phyloP scores from a whole-genome alignment of 306 rosid genomes.

The Styphnolobium japonicum region DNA sequence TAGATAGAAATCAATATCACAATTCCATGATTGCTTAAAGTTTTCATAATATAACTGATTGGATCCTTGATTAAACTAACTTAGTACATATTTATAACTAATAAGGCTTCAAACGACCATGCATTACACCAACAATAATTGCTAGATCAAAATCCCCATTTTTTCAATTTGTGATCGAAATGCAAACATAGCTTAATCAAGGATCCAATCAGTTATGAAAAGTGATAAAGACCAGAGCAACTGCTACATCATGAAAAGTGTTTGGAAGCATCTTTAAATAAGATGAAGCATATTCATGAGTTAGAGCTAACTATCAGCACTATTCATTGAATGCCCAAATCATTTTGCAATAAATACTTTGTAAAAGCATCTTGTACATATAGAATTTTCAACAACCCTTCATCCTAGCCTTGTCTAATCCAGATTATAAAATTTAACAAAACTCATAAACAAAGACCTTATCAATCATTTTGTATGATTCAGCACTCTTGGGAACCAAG shows the following conservation, averaged over 20 bases:
- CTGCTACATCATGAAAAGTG: background rate
- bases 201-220: too few relatives aligned
- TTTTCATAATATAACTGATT: background rate
- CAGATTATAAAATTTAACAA: background rate
- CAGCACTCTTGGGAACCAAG: slow-evolving; percentile 78
- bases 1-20: slow-evolving; percentile 12
- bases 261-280: background rate
- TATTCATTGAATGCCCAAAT: background rate
- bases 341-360: background rate
- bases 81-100: background rate
- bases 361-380: background rate
- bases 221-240: too few relatives aligned
- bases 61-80: background rate
- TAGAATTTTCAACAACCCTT: background rate
- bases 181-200: background rate
- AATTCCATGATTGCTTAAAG: slow-evolving; percentile 12
- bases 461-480: slow-evolving; percentile 67
- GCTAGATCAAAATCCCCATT: background rate
- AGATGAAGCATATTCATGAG: background rate
- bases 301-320: background rate
- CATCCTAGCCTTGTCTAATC: background rate
- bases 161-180: background rate
- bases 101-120: background rate
- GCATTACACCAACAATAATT: background rate
- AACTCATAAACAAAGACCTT: slow-evolving; percentile 46